Evolutionary conservation across 805 yeast genomes (phyloP).

Genomic region (Starmerella vaccinii): DNA sequence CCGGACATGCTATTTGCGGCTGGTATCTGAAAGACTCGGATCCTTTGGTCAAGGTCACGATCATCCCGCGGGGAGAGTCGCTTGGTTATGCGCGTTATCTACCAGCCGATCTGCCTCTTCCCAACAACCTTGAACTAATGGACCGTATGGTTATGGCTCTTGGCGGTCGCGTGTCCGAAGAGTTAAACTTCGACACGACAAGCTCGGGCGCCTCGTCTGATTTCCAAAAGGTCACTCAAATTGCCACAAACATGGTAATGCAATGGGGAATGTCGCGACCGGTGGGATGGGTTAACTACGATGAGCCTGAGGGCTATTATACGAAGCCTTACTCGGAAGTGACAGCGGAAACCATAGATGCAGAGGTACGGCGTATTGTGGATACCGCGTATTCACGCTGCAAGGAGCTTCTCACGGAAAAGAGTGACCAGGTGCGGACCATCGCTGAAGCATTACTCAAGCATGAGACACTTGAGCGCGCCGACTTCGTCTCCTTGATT

Average conservation of each 20-base stretch:
- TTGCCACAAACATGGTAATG: constrained; percentile 90
- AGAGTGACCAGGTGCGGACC: constrained; percentile 61
- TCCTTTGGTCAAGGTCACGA: constrained; percentile 88
- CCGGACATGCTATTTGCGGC: constrained; percentile 98
- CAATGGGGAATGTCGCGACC: constrained; percentile 83
- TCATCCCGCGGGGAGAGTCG: constrained; percentile 94
- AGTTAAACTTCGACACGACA: constrained; percentile 79
- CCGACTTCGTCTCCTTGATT: constrained; percentile 78
- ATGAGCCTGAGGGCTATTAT: constrained; percentile 55
- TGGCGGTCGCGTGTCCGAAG: constrained; percentile 96
- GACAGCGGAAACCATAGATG: constrained; percentile 71
- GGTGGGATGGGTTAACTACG: constrained; percentile 75
- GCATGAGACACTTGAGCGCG: constrained; percentile 87
- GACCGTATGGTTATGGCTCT: constrained; percentile 95
- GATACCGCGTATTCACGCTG: constrained; percentile 67
- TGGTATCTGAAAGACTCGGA: constrained; percentile 90
- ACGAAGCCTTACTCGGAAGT: constrained; percentile 85
- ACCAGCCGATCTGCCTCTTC: constrained; percentile 81
- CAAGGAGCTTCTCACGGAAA: constrained; percentile 53
- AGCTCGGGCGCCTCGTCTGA: constrained; percentile 96
- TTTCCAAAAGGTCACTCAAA: constrained; percentile 86
- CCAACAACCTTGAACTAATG: constrained; percentile 63
- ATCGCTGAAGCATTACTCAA: constrained; percentile 79
- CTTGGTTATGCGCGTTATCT: constrained; percentile 95
- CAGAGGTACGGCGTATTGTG: constrained; percentile 70